Evolutionary conservation across 2,329 filamentous ascomycete genomes (phyloP).

Genomic region (Ophiostoma perfectum): DNA sequence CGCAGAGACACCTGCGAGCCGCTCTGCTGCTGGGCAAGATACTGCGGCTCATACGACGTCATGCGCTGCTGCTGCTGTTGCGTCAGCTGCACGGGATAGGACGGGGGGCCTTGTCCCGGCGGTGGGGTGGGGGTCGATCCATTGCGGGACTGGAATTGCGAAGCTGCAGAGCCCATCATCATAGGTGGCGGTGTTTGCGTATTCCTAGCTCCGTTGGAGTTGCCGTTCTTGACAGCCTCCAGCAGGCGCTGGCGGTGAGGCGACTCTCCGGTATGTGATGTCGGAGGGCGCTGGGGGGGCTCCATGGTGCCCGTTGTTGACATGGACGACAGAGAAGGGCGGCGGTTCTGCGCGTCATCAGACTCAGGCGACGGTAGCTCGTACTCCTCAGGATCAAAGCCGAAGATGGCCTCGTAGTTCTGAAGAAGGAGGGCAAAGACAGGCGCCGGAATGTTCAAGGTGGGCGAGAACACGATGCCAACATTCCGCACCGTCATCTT

Average conservation of each 20-base stretch:
- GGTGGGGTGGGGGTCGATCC: conserved; percentile 43
- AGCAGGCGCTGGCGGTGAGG: conserved; percentile 48
- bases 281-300: conserved; percentile 44
- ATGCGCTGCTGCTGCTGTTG: conserved; percentile 27
- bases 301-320: conserved; percentile 21
- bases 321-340: conserved; percentile 27
- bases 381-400: conserved; percentile 60
- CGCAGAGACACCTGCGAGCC: conserved; percentile 21
- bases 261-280: conserved; percentile 45
- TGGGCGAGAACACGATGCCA: conserved; percentile 96
- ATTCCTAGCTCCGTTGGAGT: conserved; percentile 33
- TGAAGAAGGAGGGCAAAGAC: conserved; percentile 92
- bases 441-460: conserved; percentile 89
- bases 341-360: conserved; percentile 30
- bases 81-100: conserved; percentile 17
- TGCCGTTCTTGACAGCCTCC: conserved; percentile 35
- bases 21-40: conserved; percentile 25
- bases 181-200: conserved; percentile 48
- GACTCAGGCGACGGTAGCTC: conserved; percentile 47
- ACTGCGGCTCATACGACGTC: conserved; percentile 43
- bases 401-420: conserved; percentile 83
- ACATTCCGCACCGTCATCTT: conserved; percentile 99
- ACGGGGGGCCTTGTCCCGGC: conserved; percentile 26
- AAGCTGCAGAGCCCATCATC: neutral
- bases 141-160: conserved; percentile 29